A percentile compares a stretch with the other conserved stretches of the same genome.
Evolutionary conservation across 2,329 filamentous ascomycete species (phyloP).

Genomic region (Fusarium sp.): DNA sequence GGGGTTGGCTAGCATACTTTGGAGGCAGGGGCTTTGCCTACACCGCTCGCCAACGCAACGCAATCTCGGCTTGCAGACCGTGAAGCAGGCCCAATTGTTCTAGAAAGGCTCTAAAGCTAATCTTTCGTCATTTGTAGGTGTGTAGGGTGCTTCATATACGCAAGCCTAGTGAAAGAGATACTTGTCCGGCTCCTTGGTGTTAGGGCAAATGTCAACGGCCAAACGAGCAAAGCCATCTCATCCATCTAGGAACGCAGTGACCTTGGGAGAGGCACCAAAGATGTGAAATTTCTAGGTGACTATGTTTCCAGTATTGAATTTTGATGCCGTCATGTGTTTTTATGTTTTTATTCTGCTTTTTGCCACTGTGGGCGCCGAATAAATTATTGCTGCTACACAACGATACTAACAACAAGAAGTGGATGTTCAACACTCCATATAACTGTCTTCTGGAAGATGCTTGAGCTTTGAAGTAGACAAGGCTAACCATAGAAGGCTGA

Average conservation of each 20-base stretch:
- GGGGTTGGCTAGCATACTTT: neutral
- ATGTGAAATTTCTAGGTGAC: neutral
- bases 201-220: neutral
- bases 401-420: too few relatives aligned
- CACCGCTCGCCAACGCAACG: neutral
- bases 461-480: neutral
- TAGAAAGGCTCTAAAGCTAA: neutral
- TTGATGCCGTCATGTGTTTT: too few relatives aligned
- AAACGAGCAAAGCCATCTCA: neutral
- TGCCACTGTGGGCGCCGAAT: too few relatives aligned
- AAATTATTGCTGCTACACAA: too few relatives aligned
- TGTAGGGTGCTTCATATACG: neutral
- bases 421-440: too few relatives aligned
- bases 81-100: neutral
- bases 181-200: neutral
- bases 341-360: too few relatives aligned
- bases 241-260: neutral
- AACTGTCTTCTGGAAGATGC: neutral
- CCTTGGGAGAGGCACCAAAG: neutral
- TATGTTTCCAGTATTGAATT: too few relatives aligned
- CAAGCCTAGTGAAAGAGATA: neutral
- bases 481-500: too few relatives aligned
- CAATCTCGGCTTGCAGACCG: neutral
- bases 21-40: neutral
- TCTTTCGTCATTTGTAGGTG: fast-evolving